phyloP scores from a whole-genome alignment of 148 eudicot genomes.

The Arbutus unedo region DNA sequence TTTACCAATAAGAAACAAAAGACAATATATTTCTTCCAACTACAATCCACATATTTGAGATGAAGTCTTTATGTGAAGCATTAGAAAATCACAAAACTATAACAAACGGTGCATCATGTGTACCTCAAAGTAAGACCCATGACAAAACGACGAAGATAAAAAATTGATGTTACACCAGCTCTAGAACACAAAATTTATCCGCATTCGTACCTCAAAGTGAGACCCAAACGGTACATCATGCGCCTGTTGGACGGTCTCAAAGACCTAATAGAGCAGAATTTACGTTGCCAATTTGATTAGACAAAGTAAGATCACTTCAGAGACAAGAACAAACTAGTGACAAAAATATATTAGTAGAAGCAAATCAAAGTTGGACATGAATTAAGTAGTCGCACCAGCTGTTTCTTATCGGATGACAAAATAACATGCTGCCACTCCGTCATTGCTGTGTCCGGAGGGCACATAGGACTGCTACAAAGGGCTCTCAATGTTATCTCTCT shows the following conservation, averaged over 20 bases:
- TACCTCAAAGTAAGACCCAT: constrained; percentile 86
- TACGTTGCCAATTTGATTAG: not conserved
- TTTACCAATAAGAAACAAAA: not conserved
- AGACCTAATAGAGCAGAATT: constrained; percentile 45
- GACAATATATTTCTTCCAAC: not conserved
- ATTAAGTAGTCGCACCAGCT: constrained; percentile 38
- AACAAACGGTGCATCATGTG: not conserved
- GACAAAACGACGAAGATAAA: not conserved
- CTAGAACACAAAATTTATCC: not conserved
- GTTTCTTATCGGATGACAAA: constrained; percentile 60
- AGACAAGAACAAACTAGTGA: not conserved
- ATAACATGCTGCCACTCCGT: constrained; percentile 88
- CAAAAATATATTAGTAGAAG: not conserved
- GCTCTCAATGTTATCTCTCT: constrained; percentile 79
- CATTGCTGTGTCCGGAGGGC: constrained; percentile 92
- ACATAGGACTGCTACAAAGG: constrained; percentile 88
- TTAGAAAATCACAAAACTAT: not conserved
- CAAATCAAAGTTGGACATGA: constrained; percentile 6
- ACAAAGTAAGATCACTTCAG: not conserved
- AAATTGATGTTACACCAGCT: not conserved
- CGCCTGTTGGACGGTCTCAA: constrained; percentile 92
- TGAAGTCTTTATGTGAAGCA: not conserved
- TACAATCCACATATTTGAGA: not conserved
- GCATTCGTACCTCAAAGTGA: constrained; percentile 68
- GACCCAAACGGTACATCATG: constrained; percentile 98